Conservation (phyloP, 2,329 filamentous ascomycete species). For the Arthrobotrys entomopaga region DNA sequence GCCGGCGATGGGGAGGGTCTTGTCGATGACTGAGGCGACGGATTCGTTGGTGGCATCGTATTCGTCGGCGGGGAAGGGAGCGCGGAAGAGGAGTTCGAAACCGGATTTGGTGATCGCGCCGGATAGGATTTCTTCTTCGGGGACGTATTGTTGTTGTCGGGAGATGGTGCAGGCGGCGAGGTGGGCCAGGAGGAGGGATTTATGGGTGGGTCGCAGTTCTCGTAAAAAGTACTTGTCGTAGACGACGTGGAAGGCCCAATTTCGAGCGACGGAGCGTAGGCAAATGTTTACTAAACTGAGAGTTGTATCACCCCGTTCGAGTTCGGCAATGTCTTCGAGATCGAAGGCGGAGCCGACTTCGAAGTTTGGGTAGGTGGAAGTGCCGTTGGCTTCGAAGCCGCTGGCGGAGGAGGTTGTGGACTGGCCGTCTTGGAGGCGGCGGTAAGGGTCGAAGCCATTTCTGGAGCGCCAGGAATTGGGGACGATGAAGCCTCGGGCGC, state of each 20-base stretch:
- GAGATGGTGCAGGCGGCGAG: slow-evolving; percentile 49
- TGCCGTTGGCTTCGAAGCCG: slow-evolving; percentile 44
- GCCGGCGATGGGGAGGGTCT: slow-evolving; percentile 14
- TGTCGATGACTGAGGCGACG: slow-evolving; percentile 27
- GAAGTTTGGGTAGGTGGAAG: slow-evolving; percentile 39
- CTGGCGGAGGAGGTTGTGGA: slow-evolving; percentile 51
- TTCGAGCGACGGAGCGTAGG: slow-evolving; percentile 55
- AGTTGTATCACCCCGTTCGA: background rate
- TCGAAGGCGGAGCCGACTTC: slow-evolving; percentile 47
- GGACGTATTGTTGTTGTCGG: slow-evolving; percentile 30
- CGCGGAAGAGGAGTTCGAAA: slow-evolving; percentile 44
- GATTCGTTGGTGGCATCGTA: slow-evolving; percentile 21
- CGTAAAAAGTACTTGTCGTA: slow-evolving; percentile 58
- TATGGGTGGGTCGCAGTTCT: slow-evolving; percentile 55
- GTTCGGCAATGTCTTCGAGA: slow-evolving; percentile 9
- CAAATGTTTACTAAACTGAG: slow-evolving; percentile 51
- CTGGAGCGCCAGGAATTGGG: slow-evolving; percentile 47
- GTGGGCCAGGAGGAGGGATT: slow-evolving; percentile 56
- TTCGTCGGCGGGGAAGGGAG: slow-evolving; percentile 36
- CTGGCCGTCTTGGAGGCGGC: slow-evolving; percentile 38
- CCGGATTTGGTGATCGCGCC: slow-evolving; percentile 31
- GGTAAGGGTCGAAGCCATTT: slow-evolving; percentile 43
- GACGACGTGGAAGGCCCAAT: slow-evolving; percentile 56
- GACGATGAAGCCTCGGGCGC: slow-evolving; percentile 43
- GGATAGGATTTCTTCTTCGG: slow-evolving; percentile 26